Conservation (phyloP, 2,329 filamentous ascomycete genomes). For the Leptographium lundbergii region DNA sequence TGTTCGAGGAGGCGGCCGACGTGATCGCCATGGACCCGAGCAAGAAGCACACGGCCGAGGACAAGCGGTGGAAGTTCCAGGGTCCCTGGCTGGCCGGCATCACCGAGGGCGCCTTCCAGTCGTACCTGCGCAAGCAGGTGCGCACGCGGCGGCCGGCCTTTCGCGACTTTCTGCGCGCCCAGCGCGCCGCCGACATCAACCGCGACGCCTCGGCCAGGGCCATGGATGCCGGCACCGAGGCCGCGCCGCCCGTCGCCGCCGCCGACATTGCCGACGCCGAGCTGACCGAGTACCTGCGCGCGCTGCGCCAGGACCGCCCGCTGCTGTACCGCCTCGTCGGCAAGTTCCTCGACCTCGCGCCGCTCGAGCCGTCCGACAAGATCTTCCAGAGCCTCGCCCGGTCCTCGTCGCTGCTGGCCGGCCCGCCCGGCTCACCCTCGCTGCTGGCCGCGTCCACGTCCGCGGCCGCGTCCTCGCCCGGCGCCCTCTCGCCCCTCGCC, state of each 20-base stretch:
- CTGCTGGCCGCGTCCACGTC: slow-evolving; percentile 14
- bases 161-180: slow-evolving; percentile 35
- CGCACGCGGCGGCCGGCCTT: slow-evolving; percentile 42
- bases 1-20: slow-evolving; percentile 48
- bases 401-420: slow-evolving; percentile 6
- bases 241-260: slow-evolving; percentile 19
- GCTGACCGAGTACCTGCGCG: slow-evolving; percentile 38
- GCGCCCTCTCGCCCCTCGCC: slow-evolving; percentile 14
- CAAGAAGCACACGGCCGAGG: slow-evolving; percentile 22
- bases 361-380: slow-evolving; percentile 23
- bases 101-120: slow-evolving; percentile 45
- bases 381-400: slow-evolving; percentile 7
- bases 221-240: slow-evolving; percentile 23
- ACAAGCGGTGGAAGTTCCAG: slow-evolving; percentile 51
- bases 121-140: slow-evolving; percentile 41
- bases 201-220: slow-evolving; percentile 22
- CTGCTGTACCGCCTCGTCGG: slow-evolving; percentile 42
- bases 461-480: slow-evolving; percentile 10
- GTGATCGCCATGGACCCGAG: slow-evolving; percentile 29
- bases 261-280: slow-evolving; percentile 35
- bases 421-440: slow-evolving; percentile 6
- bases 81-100: slow-evolving; percentile 56
- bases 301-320: slow-evolving; percentile 36
- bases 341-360: slow-evolving; percentile 50
- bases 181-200: slow-evolving; percentile 34